Base-by-base conservation (phyloP, 495 filamentous ascomycete genomes). In the Hyphodiscus hymeniophilus region DNA sequence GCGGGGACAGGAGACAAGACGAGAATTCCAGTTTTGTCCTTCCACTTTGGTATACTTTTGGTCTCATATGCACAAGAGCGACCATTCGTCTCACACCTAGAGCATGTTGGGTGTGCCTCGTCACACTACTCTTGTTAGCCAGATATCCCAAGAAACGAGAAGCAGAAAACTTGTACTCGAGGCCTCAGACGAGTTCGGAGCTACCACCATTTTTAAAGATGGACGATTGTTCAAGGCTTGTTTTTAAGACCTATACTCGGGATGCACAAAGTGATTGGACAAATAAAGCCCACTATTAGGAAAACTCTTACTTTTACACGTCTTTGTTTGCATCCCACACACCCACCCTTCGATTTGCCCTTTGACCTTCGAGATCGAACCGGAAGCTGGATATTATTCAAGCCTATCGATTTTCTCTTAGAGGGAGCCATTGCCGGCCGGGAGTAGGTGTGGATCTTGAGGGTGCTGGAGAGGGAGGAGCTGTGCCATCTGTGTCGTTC, bases 291-390 rank as follows among this genome's bases (percentile, higher is more conserved):
- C 15, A 32, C 33, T 13, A 15, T 7, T 15, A 10, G 15, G 21
- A 24, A 18, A 36, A 45, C 12, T 10, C 20, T 5, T 18, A 52
- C 50, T 28, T 52, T 52, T 5, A 52, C 32, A 17, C 38, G 20
- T 20, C 42, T 16, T 18, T 46, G 22, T 36, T 52, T 52, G 38
- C 50, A 52, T 13, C 20, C 11, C 10, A 42, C 8, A 36, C 50
- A 52, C 26, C 50, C 50, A 3, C 15, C 17, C 18, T 41, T 40
- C 0, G 50, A 52, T 30, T 52, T 52, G n/a, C 50, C 50, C 17
- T 47, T 47, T 8, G 42, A 47, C 16, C 22, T 41, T 12, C 50
- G 30, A 15, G 26, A 34, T 16, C 45, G 33, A 28, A 28, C 26
- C 5, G 26, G 6, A 36, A 36, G 17, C 17, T 36, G 12, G 12